Conservation (phyloP, 495 filamentous ascomycete species). For the Aspergillus haitiensis region DNA sequence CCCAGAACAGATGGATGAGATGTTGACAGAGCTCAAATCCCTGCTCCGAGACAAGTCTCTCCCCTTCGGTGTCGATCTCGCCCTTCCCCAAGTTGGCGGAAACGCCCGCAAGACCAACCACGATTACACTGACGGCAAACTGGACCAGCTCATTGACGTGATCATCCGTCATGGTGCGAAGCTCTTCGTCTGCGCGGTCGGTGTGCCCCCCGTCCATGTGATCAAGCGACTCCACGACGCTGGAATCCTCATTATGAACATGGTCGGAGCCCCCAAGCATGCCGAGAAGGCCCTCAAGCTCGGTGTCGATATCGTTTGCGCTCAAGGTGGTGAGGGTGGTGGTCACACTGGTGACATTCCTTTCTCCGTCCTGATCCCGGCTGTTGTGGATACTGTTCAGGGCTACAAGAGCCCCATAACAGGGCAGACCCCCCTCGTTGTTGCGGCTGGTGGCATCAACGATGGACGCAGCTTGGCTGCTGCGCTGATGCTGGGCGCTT, state of each 20-base stretch:
- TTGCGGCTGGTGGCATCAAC: conserved; percentile 73
- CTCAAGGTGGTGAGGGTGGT: conserved; percentile 78
- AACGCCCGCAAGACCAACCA: conserved; percentile 81
- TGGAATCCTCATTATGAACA: conserved; percentile 85
- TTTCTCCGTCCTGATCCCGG: conserved; percentile 69
- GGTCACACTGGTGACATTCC: conserved; percentile 80
- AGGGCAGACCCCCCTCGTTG: conserved; percentile 60
- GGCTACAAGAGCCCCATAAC: conserved; percentile 57
- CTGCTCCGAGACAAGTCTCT: conserved; percentile 60
- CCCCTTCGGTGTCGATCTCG: conserved; percentile 86
- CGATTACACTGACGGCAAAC: conserved; percentile 82
- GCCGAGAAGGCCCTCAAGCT: conserved; percentile 77
- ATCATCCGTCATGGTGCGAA: conserved; percentile 73
- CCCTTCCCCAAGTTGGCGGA: conserved; percentile 80
- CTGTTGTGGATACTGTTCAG: conserved; percentile 70
- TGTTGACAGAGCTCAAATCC: conserved; percentile 79
- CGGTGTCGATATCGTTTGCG: conserved; percentile 82
- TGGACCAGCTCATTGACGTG: conserved; percentile 80
- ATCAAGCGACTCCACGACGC: conserved; percentile 72
- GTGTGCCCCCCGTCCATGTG: conserved; percentile 68
- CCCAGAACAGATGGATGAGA: conserved; percentile 70
- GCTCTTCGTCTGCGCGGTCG: conserved; percentile 81
- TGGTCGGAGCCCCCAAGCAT: conserved; percentile 91
- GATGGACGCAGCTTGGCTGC: conserved; percentile 71
- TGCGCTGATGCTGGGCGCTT: conserved; percentile 70